Evolutionary conservation across 2,329 filamentous ascomycete genomes (phyloP).

Genomic region (Ilyonectria sp.): DNA sequence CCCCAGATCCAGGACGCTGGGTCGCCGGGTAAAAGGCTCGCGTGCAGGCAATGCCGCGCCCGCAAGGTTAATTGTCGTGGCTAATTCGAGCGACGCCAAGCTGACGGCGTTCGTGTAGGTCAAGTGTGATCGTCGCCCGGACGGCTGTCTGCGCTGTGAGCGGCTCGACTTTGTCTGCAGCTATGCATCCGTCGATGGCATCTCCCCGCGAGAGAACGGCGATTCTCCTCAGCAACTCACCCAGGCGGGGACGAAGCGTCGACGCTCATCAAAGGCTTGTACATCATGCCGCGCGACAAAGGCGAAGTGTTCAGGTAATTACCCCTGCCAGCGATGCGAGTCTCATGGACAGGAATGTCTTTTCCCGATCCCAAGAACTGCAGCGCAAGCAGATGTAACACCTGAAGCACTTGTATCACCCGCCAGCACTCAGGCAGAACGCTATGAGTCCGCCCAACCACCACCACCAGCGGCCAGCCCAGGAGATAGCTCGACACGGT

Average conservation of each 20-base stretch:
- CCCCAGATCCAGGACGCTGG: slow-evolving; percentile 10
- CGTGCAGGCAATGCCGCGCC: slow-evolving; percentile 45
- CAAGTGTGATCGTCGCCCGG: slow-evolving; percentile 44
- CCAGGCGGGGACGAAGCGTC: slow-evolving; percentile 48
- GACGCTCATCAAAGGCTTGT: slow-evolving; percentile 49
- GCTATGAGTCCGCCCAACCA: not conserved
- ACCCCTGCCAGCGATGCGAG: slow-evolving; percentile 52
- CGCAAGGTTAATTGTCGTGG: slow-evolving; percentile 39
- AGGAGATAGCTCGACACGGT: slow-evolving; percentile 1
- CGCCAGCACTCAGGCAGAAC: slow-evolving; percentile 7
- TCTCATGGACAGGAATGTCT: slow-evolving; percentile 32
- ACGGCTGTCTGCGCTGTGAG: slow-evolving; percentile 40
- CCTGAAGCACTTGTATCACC: slow-evolving; percentile 28
- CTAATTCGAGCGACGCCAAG: not conserved
- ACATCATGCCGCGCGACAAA: slow-evolving; percentile 53
- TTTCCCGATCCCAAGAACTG: not conserved
- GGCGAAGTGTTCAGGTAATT: slow-evolving; percentile 53
- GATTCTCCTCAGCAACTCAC: slow-evolving; percentile 34
- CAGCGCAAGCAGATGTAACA: not conserved
- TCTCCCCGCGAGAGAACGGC: not conserved
- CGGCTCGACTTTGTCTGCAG: slow-evolving; percentile 34
- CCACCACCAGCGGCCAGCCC: not conserved
- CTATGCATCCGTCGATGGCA: slow-evolving; percentile 8
- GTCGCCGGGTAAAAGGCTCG: slow-evolving; percentile 23
- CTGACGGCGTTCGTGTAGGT: slow-evolving; percentile 37